Evolutionary conservation across 2,329 filamentous ascomycete genomes (phyloP).

Genomic region (Atkinsonella hypoxylon): DNA sequence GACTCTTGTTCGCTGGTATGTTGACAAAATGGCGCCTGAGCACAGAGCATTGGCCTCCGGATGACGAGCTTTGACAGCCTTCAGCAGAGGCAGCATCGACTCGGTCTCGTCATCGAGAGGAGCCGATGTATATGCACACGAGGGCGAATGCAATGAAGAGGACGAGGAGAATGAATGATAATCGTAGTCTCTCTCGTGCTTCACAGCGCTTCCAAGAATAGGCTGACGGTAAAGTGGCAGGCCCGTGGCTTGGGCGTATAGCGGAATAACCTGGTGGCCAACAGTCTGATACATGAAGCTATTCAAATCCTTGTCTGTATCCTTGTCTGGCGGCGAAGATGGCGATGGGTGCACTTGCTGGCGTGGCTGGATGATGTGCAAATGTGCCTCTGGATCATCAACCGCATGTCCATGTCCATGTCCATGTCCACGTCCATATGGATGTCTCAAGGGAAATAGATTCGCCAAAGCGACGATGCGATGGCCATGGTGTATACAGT

Average conservation of each 20-base stretch:
- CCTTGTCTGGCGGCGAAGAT: background rate
- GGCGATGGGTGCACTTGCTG: background rate
- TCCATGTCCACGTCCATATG: background rate
- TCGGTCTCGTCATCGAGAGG: constrained; percentile 69
- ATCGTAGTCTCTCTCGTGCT: constrained; percentile 60
- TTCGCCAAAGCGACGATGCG: constrained; percentile 81
- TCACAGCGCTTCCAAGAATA: constrained; percentile 60
- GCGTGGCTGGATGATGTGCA: constrained; percentile 11
- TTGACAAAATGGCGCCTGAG: constrained; percentile 85
- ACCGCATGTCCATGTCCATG: background rate
- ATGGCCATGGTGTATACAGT: constrained; percentile 81
- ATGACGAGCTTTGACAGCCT: constrained; percentile 51
- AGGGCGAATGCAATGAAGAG: constrained; percentile 1
- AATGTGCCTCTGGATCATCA: background rate
- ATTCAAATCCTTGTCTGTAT: constrained; percentile 54
- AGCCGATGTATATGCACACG: constrained; percentile 10
- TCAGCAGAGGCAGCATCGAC: constrained; percentile 66
- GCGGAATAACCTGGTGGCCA: constrained; percentile 73
- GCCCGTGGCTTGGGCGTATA: constrained; percentile 68
- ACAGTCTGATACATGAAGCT: constrained; percentile 99
- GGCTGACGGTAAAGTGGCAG: constrained; percentile 74
- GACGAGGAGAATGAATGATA: constrained; percentile 4
- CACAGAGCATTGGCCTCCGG: constrained; percentile 78
- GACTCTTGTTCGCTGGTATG: constrained; percentile 91
- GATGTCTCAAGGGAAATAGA: constrained; percentile 43